phyloP scores from a whole-genome alignment of 2,329 filamentous ascomycete genomes.

The Ophiosphaerella narmari region DNA sequence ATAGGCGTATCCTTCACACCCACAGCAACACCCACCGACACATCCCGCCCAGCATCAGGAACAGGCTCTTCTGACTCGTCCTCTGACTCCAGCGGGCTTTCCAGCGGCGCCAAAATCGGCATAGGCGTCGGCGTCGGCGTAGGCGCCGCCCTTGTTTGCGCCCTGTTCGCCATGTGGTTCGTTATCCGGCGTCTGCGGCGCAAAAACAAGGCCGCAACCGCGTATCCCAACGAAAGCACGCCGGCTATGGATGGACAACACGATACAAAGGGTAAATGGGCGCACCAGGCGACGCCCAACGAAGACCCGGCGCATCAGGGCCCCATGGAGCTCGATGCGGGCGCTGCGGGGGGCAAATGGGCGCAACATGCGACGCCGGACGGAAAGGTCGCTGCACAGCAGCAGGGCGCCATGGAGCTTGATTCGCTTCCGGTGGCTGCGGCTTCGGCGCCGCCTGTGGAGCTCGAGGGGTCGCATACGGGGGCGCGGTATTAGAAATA shows the following conservation, averaged over 20 bases:
- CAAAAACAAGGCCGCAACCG: not conserved
- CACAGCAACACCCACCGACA: not conserved
- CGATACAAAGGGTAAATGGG: not conserved
- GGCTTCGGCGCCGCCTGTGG: too few relatives aligned
- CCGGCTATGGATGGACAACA: not conserved
- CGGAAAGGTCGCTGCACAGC: too few relatives aligned
- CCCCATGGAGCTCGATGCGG: too few relatives aligned
- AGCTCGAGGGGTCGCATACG: too few relatives aligned
- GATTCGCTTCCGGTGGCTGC: too few relatives aligned
- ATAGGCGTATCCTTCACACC: conserved; percentile 6
- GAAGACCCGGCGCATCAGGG: not conserved
- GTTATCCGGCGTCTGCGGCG: not conserved
- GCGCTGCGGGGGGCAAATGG: too few relatives aligned
- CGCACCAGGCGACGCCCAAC: not conserved
- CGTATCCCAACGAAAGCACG: conserved; percentile 4
- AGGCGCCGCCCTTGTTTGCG: not conserved
- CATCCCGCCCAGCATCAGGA: not conserved
- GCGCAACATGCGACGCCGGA: too few relatives aligned
- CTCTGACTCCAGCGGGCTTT: not conserved
- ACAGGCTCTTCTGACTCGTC: not conserved
- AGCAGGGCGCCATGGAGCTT: too few relatives aligned
- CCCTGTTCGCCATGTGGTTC: not conserved
- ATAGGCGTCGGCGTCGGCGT: conserved; percentile 4
- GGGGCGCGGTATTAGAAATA: too few relatives aligned
- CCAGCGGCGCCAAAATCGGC: conserved; percentile 3